Conservation (phyloP, 1,284 basidiomycete genomes). For the Ganoderma sinense region DNA sequence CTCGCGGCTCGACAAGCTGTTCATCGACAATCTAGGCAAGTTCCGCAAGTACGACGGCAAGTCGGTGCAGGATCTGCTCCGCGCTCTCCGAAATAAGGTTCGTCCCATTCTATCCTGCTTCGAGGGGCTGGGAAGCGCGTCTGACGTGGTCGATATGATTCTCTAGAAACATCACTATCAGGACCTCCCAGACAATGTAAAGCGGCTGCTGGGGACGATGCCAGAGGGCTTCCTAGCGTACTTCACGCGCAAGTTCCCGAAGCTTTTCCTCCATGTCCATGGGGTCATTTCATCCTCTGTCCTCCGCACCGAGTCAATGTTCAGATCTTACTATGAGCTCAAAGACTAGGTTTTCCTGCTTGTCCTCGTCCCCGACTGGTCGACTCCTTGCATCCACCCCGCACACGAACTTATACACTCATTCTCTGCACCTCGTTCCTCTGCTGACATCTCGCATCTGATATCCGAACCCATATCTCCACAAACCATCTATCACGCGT, state of each 20-base stretch:
- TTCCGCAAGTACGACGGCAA: constrained; percentile 95
- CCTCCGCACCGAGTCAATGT: constrained; percentile 83
- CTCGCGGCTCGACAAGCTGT: constrained; percentile 83
- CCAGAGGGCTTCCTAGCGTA: constrained; percentile 94
- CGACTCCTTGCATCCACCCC: too few species aligned
- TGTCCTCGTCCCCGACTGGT: neutral
- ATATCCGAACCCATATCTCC: neutral
- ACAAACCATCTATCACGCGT: constrained; percentile 8
- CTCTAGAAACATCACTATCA: constrained; percentile 97
- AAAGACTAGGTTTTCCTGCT: constrained; percentile 48
- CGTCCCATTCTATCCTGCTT: constrained; percentile 34
- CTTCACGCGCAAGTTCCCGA: constrained; percentile 93
- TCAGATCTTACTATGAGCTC: constrained; percentile 84
- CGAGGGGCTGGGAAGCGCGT: neutral
- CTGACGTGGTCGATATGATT: neutral
- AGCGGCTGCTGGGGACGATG: constrained; percentile 87
- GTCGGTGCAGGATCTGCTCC: constrained; percentile 90
- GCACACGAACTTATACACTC: neutral
- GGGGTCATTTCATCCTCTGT: constrained; percentile 74
- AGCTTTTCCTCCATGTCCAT: constrained; percentile 93
- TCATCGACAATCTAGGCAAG: constrained; percentile 95
- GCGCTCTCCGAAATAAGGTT: constrained; percentile 96
- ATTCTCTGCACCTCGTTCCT: neutral
- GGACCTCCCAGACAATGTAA: constrained; percentile 90
- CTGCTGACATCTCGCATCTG: constrained; percentile 8